Evolutionary conservation across 2,329 filamentous ascomycete species (phyloP).

Genomic region (Aspergillus jensenii): DNA sequence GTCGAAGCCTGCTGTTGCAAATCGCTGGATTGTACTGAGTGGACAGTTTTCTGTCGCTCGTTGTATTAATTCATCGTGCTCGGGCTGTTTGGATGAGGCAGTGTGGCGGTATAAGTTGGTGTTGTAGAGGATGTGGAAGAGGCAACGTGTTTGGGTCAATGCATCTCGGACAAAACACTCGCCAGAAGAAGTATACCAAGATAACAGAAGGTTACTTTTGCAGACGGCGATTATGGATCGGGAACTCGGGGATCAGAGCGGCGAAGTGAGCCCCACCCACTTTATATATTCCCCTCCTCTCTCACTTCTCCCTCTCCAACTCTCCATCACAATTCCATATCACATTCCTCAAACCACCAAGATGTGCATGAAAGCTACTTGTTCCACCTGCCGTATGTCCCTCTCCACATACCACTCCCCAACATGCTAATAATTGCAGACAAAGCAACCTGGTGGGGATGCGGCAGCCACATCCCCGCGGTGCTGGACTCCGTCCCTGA

Average conservation of each 20-base stretch:
- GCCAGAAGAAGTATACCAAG: too few species aligned
- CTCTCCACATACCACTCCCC: background rate
- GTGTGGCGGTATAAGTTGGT: too few species aligned
- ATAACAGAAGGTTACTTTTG: too few species aligned
- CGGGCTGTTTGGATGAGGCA: too few species aligned
- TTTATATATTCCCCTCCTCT: background rate
- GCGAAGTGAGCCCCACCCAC: background rate
- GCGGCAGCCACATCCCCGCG: conserved; percentile 59
- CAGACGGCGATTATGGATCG: background rate
- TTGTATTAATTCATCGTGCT: too few species aligned
- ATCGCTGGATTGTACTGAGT: too few species aligned
- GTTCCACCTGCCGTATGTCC: conserved; percentile 62
- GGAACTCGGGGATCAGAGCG: conserved; percentile 1
- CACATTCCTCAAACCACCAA: background rate
- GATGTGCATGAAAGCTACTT: conserved; percentile 68
- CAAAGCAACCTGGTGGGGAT: conserved; percentile 65
- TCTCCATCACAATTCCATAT: background rate
- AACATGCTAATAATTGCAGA: conserved; percentile 38
- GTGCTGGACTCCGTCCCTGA: conserved; percentile 63
- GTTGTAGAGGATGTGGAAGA: too few species aligned
- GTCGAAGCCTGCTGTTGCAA: too few species aligned
- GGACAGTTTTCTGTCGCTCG: too few species aligned
- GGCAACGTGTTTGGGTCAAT: too few species aligned
- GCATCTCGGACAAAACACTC: too few species aligned
- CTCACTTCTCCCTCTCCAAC: background rate